These are phyloP conservation scores for Mesembryanthemum crystallinum DNA, from an alignment of 148 eudicot species.

Conservation along the genomic window DNA sequence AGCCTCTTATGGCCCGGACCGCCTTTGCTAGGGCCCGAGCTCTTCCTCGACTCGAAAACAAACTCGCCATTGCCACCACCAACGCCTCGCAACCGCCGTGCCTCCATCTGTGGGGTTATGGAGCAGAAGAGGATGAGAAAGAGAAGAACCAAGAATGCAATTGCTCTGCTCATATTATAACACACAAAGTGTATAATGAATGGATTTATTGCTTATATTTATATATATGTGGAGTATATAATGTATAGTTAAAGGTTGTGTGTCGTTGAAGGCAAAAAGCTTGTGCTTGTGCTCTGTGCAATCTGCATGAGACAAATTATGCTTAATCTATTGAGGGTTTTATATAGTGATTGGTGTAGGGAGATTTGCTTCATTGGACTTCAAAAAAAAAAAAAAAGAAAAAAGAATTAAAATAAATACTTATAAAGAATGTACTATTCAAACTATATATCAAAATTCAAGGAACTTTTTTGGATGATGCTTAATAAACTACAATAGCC, in stretches of 20 bases:
- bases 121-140: slow-evolving; percentile 21
- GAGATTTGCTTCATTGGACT: slow-evolving; percentile 23
- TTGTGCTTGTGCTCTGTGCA: slow-evolving; percentile 33
- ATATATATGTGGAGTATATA: neutral
- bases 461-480: too few species aligned
- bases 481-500: neutral
- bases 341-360: slow-evolving; percentile 10
- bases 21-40: slow-evolving; percentile 36
- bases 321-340: slow-evolving; percentile 4
- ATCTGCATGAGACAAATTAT: slow-evolving; percentile 20
- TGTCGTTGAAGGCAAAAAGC: slow-evolving; percentile 35
- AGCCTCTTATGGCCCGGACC: slow-evolving; percentile 36
- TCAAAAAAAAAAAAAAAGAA: neutral
- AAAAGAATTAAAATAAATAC: too few species aligned
- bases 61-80: neutral
- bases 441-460: neutral
- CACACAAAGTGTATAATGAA: neutral
- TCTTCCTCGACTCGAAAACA: slow-evolving; percentile 17
- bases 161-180: slow-evolving; percentile 14
- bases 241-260: slow-evolving; percentile 17
- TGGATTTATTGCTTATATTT: neutral
- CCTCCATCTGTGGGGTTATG: neutral
- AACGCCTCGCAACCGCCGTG: slow-evolving; percentile 10
- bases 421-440: neutral
- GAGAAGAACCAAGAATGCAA: slow-evolving; percentile 15